These are phyloP conservation scores for Malus hybrid DNA, from an alignment of 331 rosid genomes.

Conservation along the genomic window DNA sequence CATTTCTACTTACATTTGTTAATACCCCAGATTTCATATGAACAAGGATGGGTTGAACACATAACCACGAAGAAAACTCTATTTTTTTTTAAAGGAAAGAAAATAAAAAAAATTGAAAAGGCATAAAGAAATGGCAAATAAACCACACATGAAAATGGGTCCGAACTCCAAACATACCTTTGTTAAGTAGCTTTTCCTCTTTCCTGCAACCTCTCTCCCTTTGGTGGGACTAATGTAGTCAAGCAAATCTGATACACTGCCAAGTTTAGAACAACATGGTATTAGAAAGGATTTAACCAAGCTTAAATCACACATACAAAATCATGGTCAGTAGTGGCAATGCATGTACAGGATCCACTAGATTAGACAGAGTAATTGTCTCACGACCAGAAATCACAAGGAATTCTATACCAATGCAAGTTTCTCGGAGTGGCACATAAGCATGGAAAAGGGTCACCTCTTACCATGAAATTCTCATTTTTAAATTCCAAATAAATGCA, in stretches of 20 bases:
- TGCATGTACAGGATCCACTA: background rate
- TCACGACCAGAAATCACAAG: background rate
- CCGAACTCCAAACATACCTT: conserved; percentile 32
- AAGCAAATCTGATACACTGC: conserved; percentile 96
- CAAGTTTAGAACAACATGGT: conserved; percentile 20
- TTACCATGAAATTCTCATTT: background rate
- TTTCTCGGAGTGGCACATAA: background rate
- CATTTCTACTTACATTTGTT: background rate
- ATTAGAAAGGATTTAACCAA: conserved; percentile 6
- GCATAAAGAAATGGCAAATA: background rate
- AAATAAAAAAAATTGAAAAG: background rate
- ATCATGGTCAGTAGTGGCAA: background rate
- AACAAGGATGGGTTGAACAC: background rate
- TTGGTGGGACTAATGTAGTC: conserved; percentile 90
- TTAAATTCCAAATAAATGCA: background rate
- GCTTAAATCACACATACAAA: no score
- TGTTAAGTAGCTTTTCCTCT: conserved; percentile 65
- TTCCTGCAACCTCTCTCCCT: conserved; percentile 63
- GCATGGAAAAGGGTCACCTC: background rate
- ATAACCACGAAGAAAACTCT: background rate
- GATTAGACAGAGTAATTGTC: background rate
- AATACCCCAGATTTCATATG: background rate
- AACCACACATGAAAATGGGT: background rate
- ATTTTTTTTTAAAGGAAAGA: background rate
- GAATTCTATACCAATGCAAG: background rate